phyloP scores from a whole-genome alignment of 1,139 yeast genomes.

The Blastobotrys elegans region DNA sequence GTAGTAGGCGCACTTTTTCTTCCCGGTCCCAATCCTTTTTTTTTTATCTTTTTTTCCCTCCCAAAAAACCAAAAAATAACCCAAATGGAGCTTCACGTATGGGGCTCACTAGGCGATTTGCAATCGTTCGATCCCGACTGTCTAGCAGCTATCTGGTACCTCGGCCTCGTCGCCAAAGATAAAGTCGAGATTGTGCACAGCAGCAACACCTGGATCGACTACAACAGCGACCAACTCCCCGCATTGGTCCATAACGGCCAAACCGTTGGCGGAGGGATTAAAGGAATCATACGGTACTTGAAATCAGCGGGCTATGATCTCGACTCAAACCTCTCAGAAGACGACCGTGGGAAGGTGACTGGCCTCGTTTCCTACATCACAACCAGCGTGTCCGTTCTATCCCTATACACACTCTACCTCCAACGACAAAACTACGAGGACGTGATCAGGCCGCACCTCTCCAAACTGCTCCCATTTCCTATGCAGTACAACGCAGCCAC shows the following conservation, averaged over 20 bases:
- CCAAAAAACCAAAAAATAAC: not conserved
- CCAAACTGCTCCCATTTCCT: slow-evolving; percentile 65
- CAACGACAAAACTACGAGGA: slow-evolving; percentile 59
- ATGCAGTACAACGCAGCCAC: slow-evolving; percentile 79
- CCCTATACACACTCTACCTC: slow-evolving; percentile 59
- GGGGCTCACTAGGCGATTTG: slow-evolving; percentile 43
- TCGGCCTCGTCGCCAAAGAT: slow-evolving; percentile 26
- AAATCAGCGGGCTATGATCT: slow-evolving; percentile 22
- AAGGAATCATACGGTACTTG: slow-evolving; percentile 43
- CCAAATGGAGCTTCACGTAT: slow-evolving; percentile 43
- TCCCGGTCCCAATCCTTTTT: too few species aligned
- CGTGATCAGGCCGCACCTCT: slow-evolving; percentile 58
- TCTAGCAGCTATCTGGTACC: slow-evolving; percentile 39
- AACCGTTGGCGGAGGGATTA: slow-evolving; percentile 39
- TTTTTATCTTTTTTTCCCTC: too few species aligned
- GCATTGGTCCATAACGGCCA: slow-evolving; percentile 38
- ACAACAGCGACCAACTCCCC: slow-evolving; percentile 45
- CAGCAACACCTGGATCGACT: slow-evolving; percentile 55
- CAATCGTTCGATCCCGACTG: slow-evolving; percentile 43
- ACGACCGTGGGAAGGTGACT: slow-evolving; percentile 26
- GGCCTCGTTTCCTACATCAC: slow-evolving; percentile 39
- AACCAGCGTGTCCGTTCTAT: slow-evolving; percentile 43
- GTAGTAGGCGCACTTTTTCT: too few species aligned
- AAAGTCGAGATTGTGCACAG: slow-evolving; percentile 45
- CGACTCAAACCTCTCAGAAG: slow-evolving; percentile 20